A percentile compares a stretch with the other conserved stretches of the same genome.
Evolutionary conservation across 805 yeast species (phyloP).

Genomic region (Nakazawaea pomicola): DNA sequence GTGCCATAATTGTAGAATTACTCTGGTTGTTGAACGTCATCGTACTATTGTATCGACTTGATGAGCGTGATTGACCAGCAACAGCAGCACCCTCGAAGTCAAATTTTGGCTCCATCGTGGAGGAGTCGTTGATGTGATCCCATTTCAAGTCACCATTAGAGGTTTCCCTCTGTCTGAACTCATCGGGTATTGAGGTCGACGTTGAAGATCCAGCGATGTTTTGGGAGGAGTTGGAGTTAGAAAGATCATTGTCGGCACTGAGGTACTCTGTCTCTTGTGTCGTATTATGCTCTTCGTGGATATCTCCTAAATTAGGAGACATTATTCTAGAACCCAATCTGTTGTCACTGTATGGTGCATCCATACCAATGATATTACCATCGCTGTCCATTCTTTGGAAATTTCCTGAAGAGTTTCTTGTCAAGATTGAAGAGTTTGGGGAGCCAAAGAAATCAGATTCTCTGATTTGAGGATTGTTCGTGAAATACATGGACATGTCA

Average conservation of each 20-base stretch:
- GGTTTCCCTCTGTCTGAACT: slow-evolving; percentile 22
- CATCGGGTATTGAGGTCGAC: slow-evolving; percentile 19
- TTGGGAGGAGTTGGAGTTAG: slow-evolving; percentile 9
- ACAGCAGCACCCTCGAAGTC: not conserved
- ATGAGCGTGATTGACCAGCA: slow-evolving; percentile 1
- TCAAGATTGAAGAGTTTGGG: slow-evolving; percentile 18
- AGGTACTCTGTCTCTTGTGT: slow-evolving; percentile 4
- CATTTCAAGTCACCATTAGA: slow-evolving; percentile 29
- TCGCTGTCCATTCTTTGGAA: slow-evolving; percentile 40
- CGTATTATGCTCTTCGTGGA: slow-evolving; percentile 24
- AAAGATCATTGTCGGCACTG: slow-evolving; percentile 4
- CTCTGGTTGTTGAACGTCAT: slow-evolving; percentile 7
- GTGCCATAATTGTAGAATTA: slow-evolving; percentile 4
- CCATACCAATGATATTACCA: slow-evolving; percentile 33
- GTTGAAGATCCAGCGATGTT: slow-evolving; percentile 1
- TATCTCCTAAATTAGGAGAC: slow-evolving; percentile 21
- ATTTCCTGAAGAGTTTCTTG: slow-evolving; percentile 25
- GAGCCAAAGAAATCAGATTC: slow-evolving; percentile 21
- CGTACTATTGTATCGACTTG: slow-evolving; percentile 7
- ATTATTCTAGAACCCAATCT: slow-evolving; percentile 7
- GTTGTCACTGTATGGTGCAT: slow-evolving; percentile 7
- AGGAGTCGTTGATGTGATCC: slow-evolving; percentile 11
- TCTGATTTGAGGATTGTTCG: slow-evolving; percentile 14
- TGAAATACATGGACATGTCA: slow-evolving; percentile 23
- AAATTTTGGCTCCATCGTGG: not conserved